Percentiles rank a stretch among this genome's conserved stretches.
Evolutionary conservation across 2,329 filamentous ascomycete species (phyloP).

Genomic region (Penicillium corylophilum): DNA sequence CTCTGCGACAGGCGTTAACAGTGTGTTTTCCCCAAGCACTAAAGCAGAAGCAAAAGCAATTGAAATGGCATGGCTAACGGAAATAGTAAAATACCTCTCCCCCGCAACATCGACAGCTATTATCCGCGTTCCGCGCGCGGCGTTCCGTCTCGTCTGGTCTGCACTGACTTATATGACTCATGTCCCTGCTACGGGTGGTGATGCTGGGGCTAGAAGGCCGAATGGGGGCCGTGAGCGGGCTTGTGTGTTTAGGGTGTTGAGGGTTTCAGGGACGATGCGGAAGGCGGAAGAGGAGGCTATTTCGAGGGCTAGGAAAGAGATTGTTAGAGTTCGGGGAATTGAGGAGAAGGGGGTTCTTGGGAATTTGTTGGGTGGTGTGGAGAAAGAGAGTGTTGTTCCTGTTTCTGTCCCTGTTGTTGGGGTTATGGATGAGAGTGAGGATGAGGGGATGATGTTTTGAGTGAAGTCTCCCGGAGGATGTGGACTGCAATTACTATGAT

Average conservation of each 20-base stretch:
- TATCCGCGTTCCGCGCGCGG: slow-evolving; percentile 74
- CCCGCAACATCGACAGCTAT: slow-evolving; percentile 93
- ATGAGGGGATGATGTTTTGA: slow-evolving; percentile 49
- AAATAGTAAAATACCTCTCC: slow-evolving; percentile 84
- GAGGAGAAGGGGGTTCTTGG: slow-evolving; percentile 48
- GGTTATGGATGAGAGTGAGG: slow-evolving; percentile 49
- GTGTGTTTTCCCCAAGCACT: slow-evolving; percentile 45
- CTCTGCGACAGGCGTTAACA: slow-evolving; percentile 65
- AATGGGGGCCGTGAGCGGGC: slow-evolving; percentile 36
- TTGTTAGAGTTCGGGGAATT: slow-evolving; percentile 63
- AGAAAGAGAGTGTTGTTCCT: slow-evolving; percentile 16
- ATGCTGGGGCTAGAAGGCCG: slow-evolving; percentile 6
- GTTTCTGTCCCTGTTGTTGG: slow-evolving; percentile 40
- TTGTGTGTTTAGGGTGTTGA: slow-evolving; percentile 80
- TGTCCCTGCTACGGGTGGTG: slow-evolving; percentile 53
- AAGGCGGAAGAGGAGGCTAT: slow-evolving; percentile 91
- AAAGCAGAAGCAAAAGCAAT: not conserved
- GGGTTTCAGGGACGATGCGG: slow-evolving; percentile 88
- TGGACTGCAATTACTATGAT: slow-evolving; percentile 19
- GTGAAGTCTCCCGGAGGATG: slow-evolving; percentile 24
- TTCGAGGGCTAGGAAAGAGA: slow-evolving; percentile 68
- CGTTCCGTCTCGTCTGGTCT: slow-evolving; percentile 87
- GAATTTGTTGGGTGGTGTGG: slow-evolving; percentile 30
- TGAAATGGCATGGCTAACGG: not conserved
- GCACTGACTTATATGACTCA: slow-evolving; percentile 76